These are phyloP conservation scores for Euryodendron excelsum DNA, from an alignment of 148 eudicot genomes.

Conservation along the genomic window DNA sequence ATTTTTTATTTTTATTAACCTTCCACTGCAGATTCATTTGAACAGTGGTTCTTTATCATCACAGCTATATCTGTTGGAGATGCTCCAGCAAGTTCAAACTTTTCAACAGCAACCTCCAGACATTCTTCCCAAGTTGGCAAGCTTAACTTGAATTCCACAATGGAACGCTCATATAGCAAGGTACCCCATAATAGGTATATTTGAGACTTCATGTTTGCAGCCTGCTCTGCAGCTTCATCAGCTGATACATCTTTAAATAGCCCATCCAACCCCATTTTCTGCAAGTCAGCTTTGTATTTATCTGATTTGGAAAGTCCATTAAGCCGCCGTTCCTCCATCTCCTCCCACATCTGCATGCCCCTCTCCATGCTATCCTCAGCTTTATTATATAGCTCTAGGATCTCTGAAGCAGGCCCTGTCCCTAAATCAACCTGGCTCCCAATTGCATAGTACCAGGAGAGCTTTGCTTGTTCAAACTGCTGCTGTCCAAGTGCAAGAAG, in stretches of 20 bases:
- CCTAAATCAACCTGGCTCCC: constrained; percentile 49
- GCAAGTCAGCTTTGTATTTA: constrained; percentile 52
- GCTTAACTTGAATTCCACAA: constrained; percentile 79
- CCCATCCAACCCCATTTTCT: constrained; percentile 66
- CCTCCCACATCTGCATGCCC: constrained; percentile 98
- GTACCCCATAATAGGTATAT: constrained; percentile 91
- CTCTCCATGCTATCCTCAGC: constrained; percentile 94
- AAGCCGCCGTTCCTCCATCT: constrained; percentile 76
- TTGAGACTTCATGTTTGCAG: constrained; percentile 70
- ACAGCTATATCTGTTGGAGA: constrained; percentile 79
- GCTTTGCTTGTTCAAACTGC: constrained; percentile 88
- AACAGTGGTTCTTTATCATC: constrained; percentile 91
- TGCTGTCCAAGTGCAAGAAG: constrained; percentile 87
- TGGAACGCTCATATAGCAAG: constrained; percentile 86
- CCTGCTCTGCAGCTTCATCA: constrained; percentile 75
- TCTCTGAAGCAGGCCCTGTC: constrained; percentile 40
- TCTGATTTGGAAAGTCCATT: constrained; percentile 81
- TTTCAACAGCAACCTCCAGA: constrained; percentile 86
- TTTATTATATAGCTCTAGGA: constrained; percentile 70
- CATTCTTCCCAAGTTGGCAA: constrained; percentile 94
- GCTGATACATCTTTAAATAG: constrained; percentile 55
- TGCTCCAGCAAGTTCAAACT: constrained; percentile 90
- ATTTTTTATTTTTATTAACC: constrained; percentile 35
- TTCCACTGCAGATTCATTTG: constrained; percentile 69
- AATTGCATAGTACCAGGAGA: constrained; percentile 63